Evolutionary conservation across 73 alveolate species (phyloP).

Genomic region (Paramecium sexaurelia): DNA sequence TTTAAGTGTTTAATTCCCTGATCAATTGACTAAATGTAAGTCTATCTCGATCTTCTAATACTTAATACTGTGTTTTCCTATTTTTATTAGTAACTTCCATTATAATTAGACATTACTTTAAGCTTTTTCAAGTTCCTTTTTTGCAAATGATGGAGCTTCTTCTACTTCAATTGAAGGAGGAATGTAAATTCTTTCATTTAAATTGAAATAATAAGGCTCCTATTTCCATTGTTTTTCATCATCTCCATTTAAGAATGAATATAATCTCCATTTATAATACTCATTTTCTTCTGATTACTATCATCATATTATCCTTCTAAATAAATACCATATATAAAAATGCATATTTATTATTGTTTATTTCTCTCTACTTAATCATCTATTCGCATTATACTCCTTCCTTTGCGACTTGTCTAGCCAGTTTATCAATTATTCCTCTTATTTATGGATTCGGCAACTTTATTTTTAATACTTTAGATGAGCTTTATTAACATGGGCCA

Average conservation of each 20-base stretch:
- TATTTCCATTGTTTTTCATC: constrained; percentile 63
- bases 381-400: constrained; percentile 2
- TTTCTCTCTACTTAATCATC: not conserved
- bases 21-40: not conserved
- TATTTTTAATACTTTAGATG: not conserved
- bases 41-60: constrained; percentile 52
- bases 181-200: constrained; percentile 18
- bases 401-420: constrained; percentile 5
- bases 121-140: constrained; percentile 20
- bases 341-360: constrained; percentile 10
- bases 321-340: not conserved
- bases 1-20: constrained; percentile 52
- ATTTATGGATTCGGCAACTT: not conserved
- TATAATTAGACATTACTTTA: not conserved
- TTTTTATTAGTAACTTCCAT: not conserved
- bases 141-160: constrained; percentile 43
- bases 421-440: constrained; percentile 31
- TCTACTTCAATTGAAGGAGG: constrained; percentile 58
- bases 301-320: not conserved
- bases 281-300: constrained; percentile 53
- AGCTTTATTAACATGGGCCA: not conserved
- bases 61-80: not conserved
- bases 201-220: constrained; percentile 56
- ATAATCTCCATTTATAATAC: constrained; percentile 66
- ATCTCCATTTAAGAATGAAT: constrained; percentile 59